Evolutionary conservation across 2,329 filamentous ascomycete genomes (phyloP).

Genomic region (Calonectria multiphialidica): DNA sequence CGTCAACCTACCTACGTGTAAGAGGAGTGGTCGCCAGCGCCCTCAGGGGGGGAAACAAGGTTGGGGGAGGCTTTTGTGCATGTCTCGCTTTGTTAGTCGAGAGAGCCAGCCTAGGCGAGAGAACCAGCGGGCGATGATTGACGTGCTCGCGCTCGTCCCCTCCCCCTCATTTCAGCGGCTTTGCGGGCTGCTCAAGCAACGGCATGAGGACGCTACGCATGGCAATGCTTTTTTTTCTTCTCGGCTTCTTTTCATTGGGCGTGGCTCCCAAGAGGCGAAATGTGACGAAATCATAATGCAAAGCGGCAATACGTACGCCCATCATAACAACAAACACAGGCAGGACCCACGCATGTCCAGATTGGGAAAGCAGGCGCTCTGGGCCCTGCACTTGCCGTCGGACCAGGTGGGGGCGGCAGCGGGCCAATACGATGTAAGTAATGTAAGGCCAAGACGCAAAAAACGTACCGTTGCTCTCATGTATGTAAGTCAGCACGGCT

Average conservation of each 20-base stretch:
- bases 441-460: not conserved
- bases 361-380: slow-evolving; percentile 20
- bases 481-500: slow-evolving; percentile 21
- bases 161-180: not conserved
- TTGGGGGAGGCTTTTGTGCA: slow-evolving; percentile 10
- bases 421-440: slow-evolving; percentile 23
- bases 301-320: not conserved
- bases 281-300: not conserved
- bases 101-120: not conserved
- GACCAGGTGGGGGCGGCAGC: not conserved
- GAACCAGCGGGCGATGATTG: not conserved
- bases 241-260: too few relatives aligned
- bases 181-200: not conserved
- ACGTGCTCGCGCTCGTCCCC: not conserved
- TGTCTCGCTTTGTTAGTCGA: slow-evolving; percentile 17
- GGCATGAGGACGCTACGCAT: not conserved
- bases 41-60: slow-evolving; percentile 15
- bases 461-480: slow-evolving; percentile 6
- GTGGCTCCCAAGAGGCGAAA: not conserved
- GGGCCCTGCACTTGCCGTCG: slow-evolving; percentile 5
- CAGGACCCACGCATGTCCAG: slow-evolving; percentile 5
- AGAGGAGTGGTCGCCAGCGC: slow-evolving; percentile 19
- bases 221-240: not conserved
- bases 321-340: slow-evolving; percentile 15
- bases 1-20: slow-evolving; percentile 20